phyloP scores from a whole-genome alignment of 1,284 basidiomycete species.

The Cryptococcus deneoformans region DNA sequence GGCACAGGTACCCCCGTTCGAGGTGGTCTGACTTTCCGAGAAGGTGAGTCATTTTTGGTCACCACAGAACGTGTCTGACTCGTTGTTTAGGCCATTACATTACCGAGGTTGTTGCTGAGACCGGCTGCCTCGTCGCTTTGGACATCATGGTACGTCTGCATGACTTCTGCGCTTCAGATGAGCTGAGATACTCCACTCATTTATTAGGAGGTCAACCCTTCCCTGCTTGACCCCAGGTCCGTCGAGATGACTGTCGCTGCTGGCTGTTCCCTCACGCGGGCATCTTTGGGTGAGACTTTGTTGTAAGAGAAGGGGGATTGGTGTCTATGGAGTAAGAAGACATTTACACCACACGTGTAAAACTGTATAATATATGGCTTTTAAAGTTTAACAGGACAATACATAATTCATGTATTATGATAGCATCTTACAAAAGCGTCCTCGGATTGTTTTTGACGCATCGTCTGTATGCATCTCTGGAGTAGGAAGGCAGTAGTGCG shows the following conservation, averaged over 20 bases:
- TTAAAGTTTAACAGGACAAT: no score
- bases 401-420: no score
- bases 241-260: slow-evolving; percentile 87
- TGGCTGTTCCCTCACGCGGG: slow-evolving; percentile 86
- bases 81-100: slow-evolving; percentile 59
- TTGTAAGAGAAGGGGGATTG: slow-evolving; percentile 23
- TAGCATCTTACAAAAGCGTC: no score
- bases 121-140: slow-evolving; percentile 83
- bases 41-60: slow-evolving; percentile 62
- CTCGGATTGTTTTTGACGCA: no score
- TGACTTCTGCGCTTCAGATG: not conserved
- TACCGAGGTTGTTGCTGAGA: slow-evolving; percentile 91
- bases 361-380: no score
- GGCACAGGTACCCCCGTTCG: slow-evolving; percentile 60
- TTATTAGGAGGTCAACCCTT: slow-evolving; percentile 81
- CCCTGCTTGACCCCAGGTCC: slow-evolving; percentile 66
- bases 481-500: no score
- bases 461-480: no score
- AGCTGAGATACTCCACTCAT: slow-evolving; percentile 49
- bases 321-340: not conserved
- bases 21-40: slow-evolving; percentile 94
- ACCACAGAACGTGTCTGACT: not conserved
- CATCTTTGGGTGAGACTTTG: slow-evolving; percentile 73
- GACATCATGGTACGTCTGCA: slow-evolving; percentile 65
- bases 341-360: not conserved